A percentile compares a stretch with the other conserved stretches of the same genome.
Conservation (phyloP, 1,284 basidiomycete genomes). For the Ganoderma sp. region DNA sequence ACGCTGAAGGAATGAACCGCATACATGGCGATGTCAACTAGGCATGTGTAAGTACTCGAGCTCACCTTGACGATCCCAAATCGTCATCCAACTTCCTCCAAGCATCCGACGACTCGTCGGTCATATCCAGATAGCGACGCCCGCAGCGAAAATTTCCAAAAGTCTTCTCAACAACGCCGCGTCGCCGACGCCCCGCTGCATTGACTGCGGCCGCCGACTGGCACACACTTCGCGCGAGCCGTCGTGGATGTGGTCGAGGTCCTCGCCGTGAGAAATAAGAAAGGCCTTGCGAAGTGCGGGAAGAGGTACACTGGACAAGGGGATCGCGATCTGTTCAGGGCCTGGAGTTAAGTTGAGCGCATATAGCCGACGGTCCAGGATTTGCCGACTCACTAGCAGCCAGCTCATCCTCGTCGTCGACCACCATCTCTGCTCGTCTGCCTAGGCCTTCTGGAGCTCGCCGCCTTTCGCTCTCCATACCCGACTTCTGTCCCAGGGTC, state of each 20-base stretch:
- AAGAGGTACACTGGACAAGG: neutral
- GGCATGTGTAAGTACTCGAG: too few species aligned
- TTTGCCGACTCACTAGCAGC: neutral
- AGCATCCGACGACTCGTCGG: too few species aligned
- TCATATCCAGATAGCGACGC: too few species aligned
- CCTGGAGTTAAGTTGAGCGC: neutral
- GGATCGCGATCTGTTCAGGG: neutral
- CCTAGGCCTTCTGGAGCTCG: neutral
- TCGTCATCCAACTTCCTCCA: too few species aligned
- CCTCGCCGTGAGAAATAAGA: neutral
- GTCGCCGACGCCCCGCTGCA: too few species aligned
- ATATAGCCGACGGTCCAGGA: slow-evolving; percentile 4
- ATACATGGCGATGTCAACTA: too few species aligned
- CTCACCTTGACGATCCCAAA: too few species aligned
- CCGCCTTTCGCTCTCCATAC: neutral
- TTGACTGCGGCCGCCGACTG: too few species aligned
- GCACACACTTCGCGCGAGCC: slow-evolving; percentile 36
- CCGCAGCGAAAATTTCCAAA: too few species aligned
- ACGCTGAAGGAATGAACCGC: too few species aligned
- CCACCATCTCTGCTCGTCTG: neutral
- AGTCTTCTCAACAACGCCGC: too few species aligned
- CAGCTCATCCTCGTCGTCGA: neutral
- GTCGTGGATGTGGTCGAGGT: slow-evolving; percentile 3
- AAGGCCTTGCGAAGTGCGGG: neutral
- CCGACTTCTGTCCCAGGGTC: neutral